Evolutionary conservation across 2,329 filamentous ascomycete genomes (phyloP).

Genomic region (Aspergillus piperis): DNA sequence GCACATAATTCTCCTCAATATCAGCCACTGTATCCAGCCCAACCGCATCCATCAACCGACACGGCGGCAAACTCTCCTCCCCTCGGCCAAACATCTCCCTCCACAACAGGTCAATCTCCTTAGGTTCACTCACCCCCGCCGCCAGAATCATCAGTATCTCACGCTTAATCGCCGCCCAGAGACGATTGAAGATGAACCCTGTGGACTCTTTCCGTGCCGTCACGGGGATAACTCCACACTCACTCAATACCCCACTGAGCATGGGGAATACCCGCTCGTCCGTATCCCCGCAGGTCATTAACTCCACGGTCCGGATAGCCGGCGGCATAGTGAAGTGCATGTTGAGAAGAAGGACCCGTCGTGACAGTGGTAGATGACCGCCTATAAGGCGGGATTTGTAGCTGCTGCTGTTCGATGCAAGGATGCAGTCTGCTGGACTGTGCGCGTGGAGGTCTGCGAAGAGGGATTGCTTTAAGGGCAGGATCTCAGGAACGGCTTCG

Average conservation of each 20-base stretch:
- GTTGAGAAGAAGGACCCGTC: conserved; percentile 46
- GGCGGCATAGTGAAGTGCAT: conserved; percentile 58
- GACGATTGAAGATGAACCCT: conserved; percentile 57
- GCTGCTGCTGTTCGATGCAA: conserved; percentile 31
- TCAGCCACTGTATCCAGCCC: too few species aligned
- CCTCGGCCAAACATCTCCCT: conserved; percentile 36
- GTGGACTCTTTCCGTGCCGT: conserved; percentile 53
- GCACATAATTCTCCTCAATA: too few species aligned
- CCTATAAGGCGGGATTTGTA: conserved; percentile 57
- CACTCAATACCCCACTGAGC: conserved; percentile 41
- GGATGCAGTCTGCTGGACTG: conserved; percentile 49
- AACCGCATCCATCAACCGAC: too few species aligned
- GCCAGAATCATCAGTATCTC: conserved; percentile 53
- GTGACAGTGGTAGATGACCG: conserved; percentile 40
- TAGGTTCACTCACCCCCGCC: conserved; percentile 52
- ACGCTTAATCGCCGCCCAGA: conserved; percentile 60
- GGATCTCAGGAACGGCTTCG: conserved; percentile 55
- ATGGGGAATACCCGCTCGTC: conserved; percentile 48
- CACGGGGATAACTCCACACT: conserved; percentile 47
- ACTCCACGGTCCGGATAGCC: conserved; percentile 47
- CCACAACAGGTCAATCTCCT: conserved; percentile 55
- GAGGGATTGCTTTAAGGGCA: conserved; percentile 49
- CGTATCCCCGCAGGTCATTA: conserved; percentile 56
- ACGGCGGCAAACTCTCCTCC: conserved; percentile 1
- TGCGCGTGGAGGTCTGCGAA: conserved; percentile 51